phyloP scores from a whole-genome alignment of 1,139 yeast genomes.

The Hanseniaspora uvarum region DNA sequence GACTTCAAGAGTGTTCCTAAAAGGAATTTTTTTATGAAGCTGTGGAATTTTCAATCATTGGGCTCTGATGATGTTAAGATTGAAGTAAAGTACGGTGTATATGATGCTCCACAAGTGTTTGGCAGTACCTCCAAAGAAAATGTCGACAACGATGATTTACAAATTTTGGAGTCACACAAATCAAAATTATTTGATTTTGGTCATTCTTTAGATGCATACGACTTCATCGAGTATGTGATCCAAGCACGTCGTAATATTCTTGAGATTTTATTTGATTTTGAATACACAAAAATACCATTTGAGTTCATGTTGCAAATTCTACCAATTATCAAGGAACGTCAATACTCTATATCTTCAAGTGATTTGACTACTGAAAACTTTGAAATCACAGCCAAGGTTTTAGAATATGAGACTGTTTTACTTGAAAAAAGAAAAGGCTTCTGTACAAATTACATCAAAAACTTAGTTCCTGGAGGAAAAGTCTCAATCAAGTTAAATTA shows the following conservation, averaged over 20 bases:
- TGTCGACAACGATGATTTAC: slow-evolving; percentile 21
- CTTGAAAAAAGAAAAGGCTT: slow-evolving; percentile 69
- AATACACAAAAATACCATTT: slow-evolving; percentile 60
- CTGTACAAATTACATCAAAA: slow-evolving; percentile 68
- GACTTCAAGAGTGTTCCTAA: slow-evolving; percentile 79
- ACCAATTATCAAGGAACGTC: slow-evolving; percentile 69
- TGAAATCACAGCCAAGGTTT: slow-evolving; percentile 63
- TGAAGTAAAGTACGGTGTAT: neutral
- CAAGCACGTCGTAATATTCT: slow-evolving; percentile 80
- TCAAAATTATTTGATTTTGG: slow-evolving; percentile 71
- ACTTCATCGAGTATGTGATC: slow-evolving; percentile 76
- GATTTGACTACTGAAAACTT: slow-evolving; percentile 34
- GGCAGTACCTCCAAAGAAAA: no score
- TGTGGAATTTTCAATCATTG: slow-evolving; percentile 64
- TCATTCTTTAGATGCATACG: slow-evolving; percentile 61
- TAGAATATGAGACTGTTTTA: slow-evolving; percentile 74
- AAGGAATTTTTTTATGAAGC: slow-evolving; percentile 59
- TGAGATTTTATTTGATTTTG: slow-evolving; percentile 76
- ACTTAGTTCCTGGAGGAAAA: slow-evolving; percentile 38
- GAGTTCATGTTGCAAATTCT: slow-evolving; percentile 64
- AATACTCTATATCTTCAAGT: slow-evolving; percentile 69
- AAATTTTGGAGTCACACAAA: slow-evolving; percentile 45
- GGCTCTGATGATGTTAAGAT: slow-evolving; percentile 13
- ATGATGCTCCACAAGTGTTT: no score
- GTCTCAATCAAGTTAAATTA: slow-evolving; percentile 18